Evolutionary conservation across 2,329 filamentous ascomycete genomes (phyloP).

Genomic region (Epichloe amarillans): DNA sequence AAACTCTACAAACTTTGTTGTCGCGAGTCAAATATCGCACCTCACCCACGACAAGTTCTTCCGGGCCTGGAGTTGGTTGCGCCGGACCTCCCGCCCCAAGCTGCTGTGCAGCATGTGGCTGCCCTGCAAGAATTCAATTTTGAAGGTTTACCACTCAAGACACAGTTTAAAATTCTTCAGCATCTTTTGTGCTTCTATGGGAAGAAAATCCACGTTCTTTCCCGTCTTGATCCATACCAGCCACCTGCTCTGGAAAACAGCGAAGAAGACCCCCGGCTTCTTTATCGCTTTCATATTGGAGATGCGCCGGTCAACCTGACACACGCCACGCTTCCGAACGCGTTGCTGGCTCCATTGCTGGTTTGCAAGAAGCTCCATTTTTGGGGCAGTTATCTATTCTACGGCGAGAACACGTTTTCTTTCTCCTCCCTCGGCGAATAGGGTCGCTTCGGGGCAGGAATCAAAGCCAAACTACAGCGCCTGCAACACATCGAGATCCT

Average conservation of each 20-base stretch:
- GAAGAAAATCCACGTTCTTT: constrained; percentile 28
- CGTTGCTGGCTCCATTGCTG: constrained; percentile 23
- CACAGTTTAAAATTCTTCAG: constrained; percentile 24
- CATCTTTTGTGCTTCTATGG: constrained; percentile 22
- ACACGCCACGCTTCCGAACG: constrained; percentile 19
- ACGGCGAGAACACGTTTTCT: constrained; percentile 34
- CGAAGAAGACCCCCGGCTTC: constrained; percentile 11
- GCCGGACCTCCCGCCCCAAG: not conserved
- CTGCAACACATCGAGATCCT: constrained; percentile 31
- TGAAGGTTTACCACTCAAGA: not conserved
- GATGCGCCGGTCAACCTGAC: constrained; percentile 18
- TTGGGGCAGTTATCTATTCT: constrained; percentile 30
- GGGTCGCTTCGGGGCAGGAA: constrained; percentile 31
- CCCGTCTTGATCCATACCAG: constrained; percentile 26
- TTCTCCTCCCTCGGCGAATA: constrained; percentile 41
- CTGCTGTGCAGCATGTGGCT: not conserved
- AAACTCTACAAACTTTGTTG: constrained; percentile 8
- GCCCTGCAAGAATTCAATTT: not conserved
- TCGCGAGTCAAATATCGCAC: constrained; percentile 12
- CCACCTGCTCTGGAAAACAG: constrained; percentile 8
- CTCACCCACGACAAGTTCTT: constrained; percentile 3
- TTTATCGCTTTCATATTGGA: constrained; percentile 28
- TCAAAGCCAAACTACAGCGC: constrained; percentile 26
- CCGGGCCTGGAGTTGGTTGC: constrained; percentile 6
- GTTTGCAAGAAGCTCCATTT: constrained; percentile 29